Percentiles rank a stretch among this genome's conserved stretches.
These are phyloP conservation scores for Powellomyces hirtus DNA, from an alignment of 192 early-diverging fungal species.

Conservation along the genomic window DNA sequence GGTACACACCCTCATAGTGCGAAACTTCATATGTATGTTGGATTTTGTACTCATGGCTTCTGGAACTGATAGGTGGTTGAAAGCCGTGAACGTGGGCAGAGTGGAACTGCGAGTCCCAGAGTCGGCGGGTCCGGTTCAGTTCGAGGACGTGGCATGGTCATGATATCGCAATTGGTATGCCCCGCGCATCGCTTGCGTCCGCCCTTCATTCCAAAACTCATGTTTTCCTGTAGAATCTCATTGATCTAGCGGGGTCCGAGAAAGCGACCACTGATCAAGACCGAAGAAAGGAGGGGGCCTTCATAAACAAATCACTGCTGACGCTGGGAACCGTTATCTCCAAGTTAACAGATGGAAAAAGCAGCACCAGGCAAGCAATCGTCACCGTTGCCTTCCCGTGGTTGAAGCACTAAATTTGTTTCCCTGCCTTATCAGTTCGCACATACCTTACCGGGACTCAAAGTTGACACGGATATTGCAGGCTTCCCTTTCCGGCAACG, in stretches of 20 bases:
- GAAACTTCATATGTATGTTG: not conserved
- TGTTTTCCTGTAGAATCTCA: constrained; percentile 62
- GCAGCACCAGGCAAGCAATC: not conserved
- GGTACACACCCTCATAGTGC: constrained; percentile 34
- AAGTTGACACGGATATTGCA: constrained; percentile 94
- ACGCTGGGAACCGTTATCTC: constrained; percentile 92
- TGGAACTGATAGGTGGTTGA: constrained; percentile 54
- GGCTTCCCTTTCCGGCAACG: constrained; percentile 86
- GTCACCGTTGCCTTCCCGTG: not conserved
- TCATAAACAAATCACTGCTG: constrained; percentile 89
- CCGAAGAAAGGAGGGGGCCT: constrained; percentile 93
- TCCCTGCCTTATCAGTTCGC: constrained; percentile 24
- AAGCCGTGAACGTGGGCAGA: constrained; percentile 58
- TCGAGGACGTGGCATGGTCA: constrained; percentile 27
- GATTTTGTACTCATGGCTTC: not conserved
- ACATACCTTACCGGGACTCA: constrained; percentile 97
- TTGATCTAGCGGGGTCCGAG: constrained; percentile 96
- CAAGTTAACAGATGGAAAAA: constrained; percentile 72
- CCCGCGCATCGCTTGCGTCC: not conserved
- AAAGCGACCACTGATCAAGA: constrained; percentile 81
- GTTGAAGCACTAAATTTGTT: not conserved
- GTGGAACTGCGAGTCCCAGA: constrained; percentile 1
- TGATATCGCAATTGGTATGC: constrained; percentile 20
- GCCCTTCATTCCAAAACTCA: not conserved
- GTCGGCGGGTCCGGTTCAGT: not conserved